Evolutionary conservation across 2,329 filamentous ascomycete species (phyloP).

Genomic region (Ilyonectria destructans): DNA sequence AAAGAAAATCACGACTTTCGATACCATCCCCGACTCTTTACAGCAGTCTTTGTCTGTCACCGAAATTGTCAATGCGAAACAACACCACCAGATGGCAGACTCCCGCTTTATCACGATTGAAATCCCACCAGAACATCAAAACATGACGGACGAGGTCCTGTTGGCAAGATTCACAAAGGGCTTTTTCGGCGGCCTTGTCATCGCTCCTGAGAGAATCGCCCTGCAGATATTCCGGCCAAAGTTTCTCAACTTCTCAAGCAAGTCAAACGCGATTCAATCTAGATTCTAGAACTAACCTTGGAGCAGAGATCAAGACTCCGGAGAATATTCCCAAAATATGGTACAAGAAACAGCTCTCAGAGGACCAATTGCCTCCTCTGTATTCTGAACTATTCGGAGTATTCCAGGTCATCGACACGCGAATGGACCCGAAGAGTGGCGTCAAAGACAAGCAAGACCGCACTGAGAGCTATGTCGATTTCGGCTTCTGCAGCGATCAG

Average conservation of each 20-base stretch:
- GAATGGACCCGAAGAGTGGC: slow-evolving; percentile 7
- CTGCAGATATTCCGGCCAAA: slow-evolving; percentile 33
- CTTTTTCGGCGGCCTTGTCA: slow-evolving; percentile 52
- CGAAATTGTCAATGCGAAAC: slow-evolving; percentile 46
- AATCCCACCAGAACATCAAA: slow-evolving; percentile 30
- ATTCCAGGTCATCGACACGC: slow-evolving; percentile 48
- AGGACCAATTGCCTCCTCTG: slow-evolving; percentile 34
- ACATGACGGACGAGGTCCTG: slow-evolving; percentile 47
- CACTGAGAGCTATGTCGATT: slow-evolving; percentile 49
- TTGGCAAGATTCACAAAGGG: slow-evolving; percentile 50
- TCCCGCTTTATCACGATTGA: slow-evolving; percentile 46
- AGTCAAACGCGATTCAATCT: background rate
- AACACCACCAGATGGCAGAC: slow-evolving; percentile 41
- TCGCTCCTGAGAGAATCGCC: slow-evolving; percentile 45
- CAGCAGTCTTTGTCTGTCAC: slow-evolving; percentile 44
- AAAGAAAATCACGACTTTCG: slow-evolving; percentile 37
- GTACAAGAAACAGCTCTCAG: slow-evolving; percentile 38
- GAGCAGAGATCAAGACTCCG: slow-evolving; percentile 27
- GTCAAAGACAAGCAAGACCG: background rate
- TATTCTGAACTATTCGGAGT: slow-evolving; percentile 46
- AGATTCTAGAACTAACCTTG: background rate
- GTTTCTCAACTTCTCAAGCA: slow-evolving; percentile 41
- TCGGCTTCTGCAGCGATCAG: slow-evolving; percentile 50
- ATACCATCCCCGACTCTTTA: slow-evolving; percentile 44
- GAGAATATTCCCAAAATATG: slow-evolving; percentile 34